Evolutionary conservation across 352 stramenopile species (phyloP).

Genomic region (Globisporangium parvum): DNA sequence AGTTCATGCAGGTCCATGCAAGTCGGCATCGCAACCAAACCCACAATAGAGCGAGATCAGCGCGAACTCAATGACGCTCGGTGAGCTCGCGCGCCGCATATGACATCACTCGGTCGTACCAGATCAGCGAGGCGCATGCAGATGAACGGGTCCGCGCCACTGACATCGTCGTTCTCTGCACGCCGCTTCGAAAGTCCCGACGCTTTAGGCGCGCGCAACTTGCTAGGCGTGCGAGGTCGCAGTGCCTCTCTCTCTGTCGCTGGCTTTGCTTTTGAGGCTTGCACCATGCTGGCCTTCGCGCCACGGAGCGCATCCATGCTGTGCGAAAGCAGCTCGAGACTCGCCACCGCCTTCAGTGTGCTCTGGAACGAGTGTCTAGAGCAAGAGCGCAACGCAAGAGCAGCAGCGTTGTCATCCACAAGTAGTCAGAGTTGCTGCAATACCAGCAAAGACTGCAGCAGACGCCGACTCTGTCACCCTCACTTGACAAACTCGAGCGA

Average conservation of each 20-base stretch:
- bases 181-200: background rate
- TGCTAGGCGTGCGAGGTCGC: background rate
- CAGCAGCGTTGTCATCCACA: too few relatives aligned
- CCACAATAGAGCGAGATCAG: background rate
- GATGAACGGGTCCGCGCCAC: constrained; percentile 23
- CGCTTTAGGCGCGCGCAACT: constrained; percentile 1
- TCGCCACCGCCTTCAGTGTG: constrained; percentile 15
- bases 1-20: background rate
- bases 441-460: background rate
- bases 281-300: background rate
- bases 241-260: background rate
- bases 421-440: background rate
- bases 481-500: constrained; percentile 28
- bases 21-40: background rate
- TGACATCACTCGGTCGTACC: constrained; percentile 9
- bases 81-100: background rate
- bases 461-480: background rate
- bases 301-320: background rate
- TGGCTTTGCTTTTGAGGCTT: background rate
- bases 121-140: constrained; percentile 27
- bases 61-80: background rate
- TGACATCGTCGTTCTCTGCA: background rate
- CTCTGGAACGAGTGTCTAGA: constrained; percentile 30
- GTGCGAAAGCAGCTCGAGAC: background rate
- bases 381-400: background rate